These are phyloP conservation scores for Primulina huaijiensis DNA, from an alignment of 257 asterid species.

Conservation along the genomic window DNA sequence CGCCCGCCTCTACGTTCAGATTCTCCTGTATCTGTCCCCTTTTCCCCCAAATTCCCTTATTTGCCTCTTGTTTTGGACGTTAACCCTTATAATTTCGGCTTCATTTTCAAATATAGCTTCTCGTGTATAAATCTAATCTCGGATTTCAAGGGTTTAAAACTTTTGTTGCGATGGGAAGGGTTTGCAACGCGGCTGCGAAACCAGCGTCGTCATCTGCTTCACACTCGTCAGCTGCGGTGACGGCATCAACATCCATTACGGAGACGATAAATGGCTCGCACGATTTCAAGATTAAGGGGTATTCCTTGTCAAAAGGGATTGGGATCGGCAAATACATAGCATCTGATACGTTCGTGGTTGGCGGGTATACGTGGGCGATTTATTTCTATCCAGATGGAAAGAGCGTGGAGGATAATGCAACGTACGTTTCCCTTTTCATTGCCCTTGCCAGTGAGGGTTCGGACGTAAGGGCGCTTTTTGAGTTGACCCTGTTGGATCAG, in stretches of 20 bases:
- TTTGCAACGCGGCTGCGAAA: conserved; percentile 44
- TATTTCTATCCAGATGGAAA: conserved; percentile 95
- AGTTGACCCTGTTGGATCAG: conserved; percentile 82
- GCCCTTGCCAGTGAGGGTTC: conserved; percentile 83
- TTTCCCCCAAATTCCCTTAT: not conserved
- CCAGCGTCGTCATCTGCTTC: conserved; percentile 49
- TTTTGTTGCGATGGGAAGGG: conserved; percentile 61
- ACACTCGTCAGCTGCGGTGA: conserved; percentile 42
- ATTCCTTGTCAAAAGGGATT: conserved; percentile 73
- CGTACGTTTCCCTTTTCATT: conserved; percentile 79
- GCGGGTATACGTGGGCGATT: conserved; percentile 91
- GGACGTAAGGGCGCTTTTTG: conserved; percentile 90
- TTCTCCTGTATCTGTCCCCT: not conserved
- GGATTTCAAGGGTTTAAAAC: no score
- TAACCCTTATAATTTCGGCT: not conserved
- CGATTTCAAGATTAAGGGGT: conserved; percentile 79
- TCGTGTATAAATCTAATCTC: no score
- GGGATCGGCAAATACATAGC: conserved; percentile 87
- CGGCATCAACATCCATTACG: conserved; percentile 70
- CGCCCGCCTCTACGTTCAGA: not conserved
- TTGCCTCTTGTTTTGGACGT: not conserved
- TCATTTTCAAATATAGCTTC: not conserved
- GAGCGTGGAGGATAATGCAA: conserved; percentile 79
- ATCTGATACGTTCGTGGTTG: conserved; percentile 82
- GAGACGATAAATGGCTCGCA: conserved; percentile 85